Evolutionary conservation across 176 grass and related monocot genomes (phyloP), one percentile per base, ranked within the genome.

Genomic region (Aechmea fasciata): DNA sequence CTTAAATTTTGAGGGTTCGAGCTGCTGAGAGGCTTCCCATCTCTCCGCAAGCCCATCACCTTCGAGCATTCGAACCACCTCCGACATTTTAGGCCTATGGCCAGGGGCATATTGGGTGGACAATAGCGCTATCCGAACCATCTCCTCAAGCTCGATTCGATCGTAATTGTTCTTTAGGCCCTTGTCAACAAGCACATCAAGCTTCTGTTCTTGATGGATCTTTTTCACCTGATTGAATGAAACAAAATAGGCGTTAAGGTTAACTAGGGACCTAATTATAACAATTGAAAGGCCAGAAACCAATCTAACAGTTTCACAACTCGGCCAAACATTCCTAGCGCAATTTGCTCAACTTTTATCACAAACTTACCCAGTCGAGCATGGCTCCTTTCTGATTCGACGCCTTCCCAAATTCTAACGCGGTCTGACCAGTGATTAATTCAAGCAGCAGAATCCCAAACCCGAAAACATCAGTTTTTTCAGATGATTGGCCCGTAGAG

Each of bases 151-250:
- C 63, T 99, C 94, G 3, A 93, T 87, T 48, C 82, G 59, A 70
- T 99, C 90, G 1, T 93, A 93, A 49, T 73, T 71, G 51, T 74
- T 67, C 48, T 52, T 81, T 11, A 90, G 67, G 10, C 73, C 84
- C 75, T 88, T 90, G 78, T 99, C 90, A 3, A 93, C 87, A 33
- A 99, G 72, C 75, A 88, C 77, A 29, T 90, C 90, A 0, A 99
- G 77, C 75, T 88, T 93, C 82, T 99, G 92, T 73, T 99, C 94
- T 75, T 93, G 84, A 49, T 99, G 94, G 78, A 93, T 99, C 72
- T 90, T 99, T 77, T 99, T 93, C 82, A 99, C 94, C 94, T 99
- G 81, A 77, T 68, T 57, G 69, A 48, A 11, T 68, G 28, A 41
- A 23, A 76, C 41, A 22, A 33, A 9, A 9, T 11, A 51, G n/a